Base-by-base conservation (phyloP, 768 basidiomycete species). In the Naematelia encephala region DNA sequence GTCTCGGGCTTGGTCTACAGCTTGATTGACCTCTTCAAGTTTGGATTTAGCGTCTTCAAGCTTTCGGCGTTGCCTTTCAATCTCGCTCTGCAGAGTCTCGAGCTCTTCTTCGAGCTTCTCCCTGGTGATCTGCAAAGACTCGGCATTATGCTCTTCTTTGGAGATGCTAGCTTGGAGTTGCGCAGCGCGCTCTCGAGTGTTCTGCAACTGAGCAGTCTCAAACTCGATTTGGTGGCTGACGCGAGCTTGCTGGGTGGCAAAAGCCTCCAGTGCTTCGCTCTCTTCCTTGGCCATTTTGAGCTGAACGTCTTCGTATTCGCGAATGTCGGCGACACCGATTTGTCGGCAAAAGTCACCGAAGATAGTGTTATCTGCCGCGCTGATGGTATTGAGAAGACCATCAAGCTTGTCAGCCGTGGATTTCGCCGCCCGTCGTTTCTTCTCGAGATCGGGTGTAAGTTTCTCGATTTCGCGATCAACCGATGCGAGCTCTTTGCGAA, bases 301-400 rank as follows among this genome's bases (percentile, higher is more conserved):
- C 70, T 94, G 91, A 21, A 88, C 85, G 72, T 91, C 88, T 77
- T 98, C 94, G 73, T 93, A 99, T 66, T 93, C 90, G 25, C 93
- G 85, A 62, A 99, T 91, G 77, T 86, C 86, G 14, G 79, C 74
- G 5, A 96, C 87, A 10, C 85, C 83, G 64, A 97, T 91, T 65
- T 84, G 83, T 34, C 78, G 74, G 72, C 93, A 97, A 79, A 99
- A 97, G 2, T 78, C 75, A 1, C 77, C 79, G 70, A 93, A 98
- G 12, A 93, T 79, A 2, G 80, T 80, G 69, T 91, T 89, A 72
- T 97, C 96, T 0, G 89, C 91, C 5, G 79, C 80, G 63, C 91
- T 82, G 67, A 97, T 81, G 3, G 82, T 81, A 2, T 78, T 74
- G 19, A 82, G 78, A 21, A 93, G 78, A 19, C 79, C 76, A 10